phyloP scores from a whole-genome alignment of 176 grass and related monocot genomes.

The Carex cristatella region DNA sequence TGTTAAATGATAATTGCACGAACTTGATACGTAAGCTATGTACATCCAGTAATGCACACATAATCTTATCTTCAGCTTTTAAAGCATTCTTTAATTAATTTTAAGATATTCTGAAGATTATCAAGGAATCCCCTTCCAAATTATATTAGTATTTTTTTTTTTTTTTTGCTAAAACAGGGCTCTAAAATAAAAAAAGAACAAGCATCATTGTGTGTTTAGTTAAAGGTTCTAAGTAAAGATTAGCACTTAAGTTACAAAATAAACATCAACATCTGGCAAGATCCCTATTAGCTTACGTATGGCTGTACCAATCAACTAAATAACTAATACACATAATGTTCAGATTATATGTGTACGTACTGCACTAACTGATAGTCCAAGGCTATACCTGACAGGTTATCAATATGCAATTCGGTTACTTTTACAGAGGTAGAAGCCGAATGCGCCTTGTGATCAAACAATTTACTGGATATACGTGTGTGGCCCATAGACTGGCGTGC shows the following conservation, averaged over 20 bases:
- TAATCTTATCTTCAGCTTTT: not conserved
- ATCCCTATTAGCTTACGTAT: not conserved
- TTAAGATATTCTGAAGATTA: not conserved
- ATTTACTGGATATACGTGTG: conserved; percentile 58
- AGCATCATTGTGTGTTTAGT: not conserved
- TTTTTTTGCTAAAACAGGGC: not conserved
- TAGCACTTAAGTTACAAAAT: not conserved
- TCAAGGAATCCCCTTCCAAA: not conserved
- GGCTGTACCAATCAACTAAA: not conserved
- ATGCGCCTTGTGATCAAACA: conserved; percentile 71
- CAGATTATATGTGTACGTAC: not conserved
- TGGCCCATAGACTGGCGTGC: conserved; percentile 83
- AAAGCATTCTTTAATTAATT: not conserved
- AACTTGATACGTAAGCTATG: not conserved
- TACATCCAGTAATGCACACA: not conserved
- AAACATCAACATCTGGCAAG: not conserved
- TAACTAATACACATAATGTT: not conserved
- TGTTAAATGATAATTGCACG: not conserved
- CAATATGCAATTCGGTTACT: conserved; percentile 33
- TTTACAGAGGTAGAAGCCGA: conserved; percentile 70
- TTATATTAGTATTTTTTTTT: not conserved
- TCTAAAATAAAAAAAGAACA: not conserved
- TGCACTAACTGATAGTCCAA: not conserved
- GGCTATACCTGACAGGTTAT: conserved; percentile 39
- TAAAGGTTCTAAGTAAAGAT: not conserved